Percentiles rank a stretch among this genome's conserved stretches.
Conservation (phyloP, 345 rosid species). For the Jatropha curcas region DNA sequence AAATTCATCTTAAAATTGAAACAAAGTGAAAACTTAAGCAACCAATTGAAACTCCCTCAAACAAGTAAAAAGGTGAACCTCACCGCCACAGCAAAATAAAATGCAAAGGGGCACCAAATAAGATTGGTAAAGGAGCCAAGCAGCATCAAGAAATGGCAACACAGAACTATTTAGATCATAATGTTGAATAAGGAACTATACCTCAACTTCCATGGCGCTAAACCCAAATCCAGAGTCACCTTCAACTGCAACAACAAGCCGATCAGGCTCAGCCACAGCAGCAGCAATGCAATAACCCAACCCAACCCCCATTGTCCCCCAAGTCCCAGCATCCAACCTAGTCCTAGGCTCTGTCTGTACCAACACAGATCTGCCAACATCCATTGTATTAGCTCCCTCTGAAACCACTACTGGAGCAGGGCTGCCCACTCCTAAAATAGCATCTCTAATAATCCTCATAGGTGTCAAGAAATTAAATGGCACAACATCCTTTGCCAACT, state of each 20-base stretch:
- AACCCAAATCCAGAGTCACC: constrained; percentile 99
- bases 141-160: not conserved
- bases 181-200: constrained; percentile 20
- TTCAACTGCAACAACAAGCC: constrained; percentile 93
- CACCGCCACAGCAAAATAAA: not conserved
- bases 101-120: not conserved
- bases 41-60: not conserved
- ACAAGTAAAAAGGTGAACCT: not conserved
- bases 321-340: constrained; percentile 98
- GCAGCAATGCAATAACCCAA: constrained; percentile 98
- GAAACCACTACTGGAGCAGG: constrained; percentile 90
- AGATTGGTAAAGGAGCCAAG: not conserved
- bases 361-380: constrained; percentile 88
- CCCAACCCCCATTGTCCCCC: constrained; percentile 99
- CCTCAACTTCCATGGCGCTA: constrained; percentile 99
- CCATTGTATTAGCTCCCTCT: constrained; percentile 98
- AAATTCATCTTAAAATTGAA: not conserved
- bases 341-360: constrained; percentile 97
- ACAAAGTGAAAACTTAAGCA: not conserved
- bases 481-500: constrained; percentile 85
- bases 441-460: constrained; percentile 92
- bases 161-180: not conserved
- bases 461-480: constrained; percentile 93
- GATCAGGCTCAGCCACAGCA: constrained; percentile 84
- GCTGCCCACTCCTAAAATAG: constrained; percentile 62